Evolutionary conservation across 2,329 filamentous ascomycete genomes (phyloP).

Genomic region (Xylariaceae sp.): DNA sequence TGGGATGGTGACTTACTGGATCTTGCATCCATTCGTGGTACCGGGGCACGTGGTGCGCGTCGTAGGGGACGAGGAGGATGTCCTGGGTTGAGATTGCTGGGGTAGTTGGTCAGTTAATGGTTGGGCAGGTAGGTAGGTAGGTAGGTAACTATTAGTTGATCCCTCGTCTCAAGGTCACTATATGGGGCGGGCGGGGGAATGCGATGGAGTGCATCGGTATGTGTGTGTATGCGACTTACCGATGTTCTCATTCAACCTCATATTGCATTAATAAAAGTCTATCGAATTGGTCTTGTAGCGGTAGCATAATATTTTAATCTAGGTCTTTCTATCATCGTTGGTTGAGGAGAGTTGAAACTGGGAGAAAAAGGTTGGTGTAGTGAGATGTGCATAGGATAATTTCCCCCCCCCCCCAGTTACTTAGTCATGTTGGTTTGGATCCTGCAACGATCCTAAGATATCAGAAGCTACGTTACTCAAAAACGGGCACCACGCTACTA

Average conservation of each 20-base stretch:
- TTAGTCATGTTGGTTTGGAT: neutral
- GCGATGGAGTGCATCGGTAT: no score
- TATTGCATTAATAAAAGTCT: conserved; percentile 24
- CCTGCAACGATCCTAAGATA: neutral
- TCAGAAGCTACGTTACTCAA: neutral
- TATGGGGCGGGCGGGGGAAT: no score
- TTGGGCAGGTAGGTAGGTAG: no score
- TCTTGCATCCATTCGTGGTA: conserved; percentile 96
- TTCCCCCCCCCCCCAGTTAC: no score
- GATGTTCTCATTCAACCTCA: conserved; percentile 50
- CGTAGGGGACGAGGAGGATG: conserved; percentile 82
- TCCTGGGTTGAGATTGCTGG: conserved; percentile 68
- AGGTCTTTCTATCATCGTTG: neutral
- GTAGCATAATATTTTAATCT: conserved; percentile 3
- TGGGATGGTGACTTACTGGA: conserved; percentile 48
- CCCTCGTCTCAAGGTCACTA: no score
- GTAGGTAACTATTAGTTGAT: no score
- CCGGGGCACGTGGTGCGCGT: conserved; percentile 74
- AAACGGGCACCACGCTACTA: neutral
- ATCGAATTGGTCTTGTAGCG: neutral
- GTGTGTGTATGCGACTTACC: conserved; percentile 40
- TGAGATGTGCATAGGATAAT: no score
- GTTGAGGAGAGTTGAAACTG: neutral
- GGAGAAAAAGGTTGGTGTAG: neutral
- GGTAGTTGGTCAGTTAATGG: neutral